These are phyloP conservation scores for Saccharomyces hybrid DNA, from an alignment of 1,139 yeast species.

Conservation along the genomic window DNA sequence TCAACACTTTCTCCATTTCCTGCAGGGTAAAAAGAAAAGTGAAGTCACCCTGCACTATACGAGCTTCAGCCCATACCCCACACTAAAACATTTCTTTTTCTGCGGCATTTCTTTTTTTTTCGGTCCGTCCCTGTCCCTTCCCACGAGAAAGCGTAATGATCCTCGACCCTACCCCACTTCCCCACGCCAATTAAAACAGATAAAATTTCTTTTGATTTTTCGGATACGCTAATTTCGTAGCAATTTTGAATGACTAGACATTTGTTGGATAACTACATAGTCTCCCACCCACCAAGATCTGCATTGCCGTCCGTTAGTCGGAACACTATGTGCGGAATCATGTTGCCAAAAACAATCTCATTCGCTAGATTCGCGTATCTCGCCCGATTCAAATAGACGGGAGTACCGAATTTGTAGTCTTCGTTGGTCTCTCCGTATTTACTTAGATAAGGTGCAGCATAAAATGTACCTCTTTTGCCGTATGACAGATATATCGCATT, in stretches of 20 bases:
- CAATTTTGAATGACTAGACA: background rate
- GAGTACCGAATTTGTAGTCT: constrained; percentile 64
- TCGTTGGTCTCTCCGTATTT: constrained; percentile 81
- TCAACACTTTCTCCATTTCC: background rate
- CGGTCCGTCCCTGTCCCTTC: background rate
- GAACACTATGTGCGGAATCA: constrained; percentile 68
- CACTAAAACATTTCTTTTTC: background rate
- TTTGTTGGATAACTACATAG: constrained; percentile 40
- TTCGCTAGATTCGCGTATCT: constrained; percentile 64
- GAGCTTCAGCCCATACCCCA: background rate
- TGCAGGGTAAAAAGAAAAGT: background rate
- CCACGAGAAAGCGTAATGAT: background rate
- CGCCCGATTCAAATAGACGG: constrained; percentile 55
- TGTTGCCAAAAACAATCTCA: constrained; percentile 72
- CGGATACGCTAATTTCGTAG: background rate
- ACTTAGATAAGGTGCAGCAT: constrained; percentile 79
- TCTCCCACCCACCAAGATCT: constrained; percentile 96
- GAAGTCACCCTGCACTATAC: background rate
- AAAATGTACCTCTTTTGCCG: constrained; percentile 67
- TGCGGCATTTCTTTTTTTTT: background rate
- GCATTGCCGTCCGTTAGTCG: constrained; percentile 68
- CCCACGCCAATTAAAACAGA: background rate
- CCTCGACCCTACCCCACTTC: background rate
- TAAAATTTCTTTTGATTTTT: background rate
- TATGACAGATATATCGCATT: constrained; percentile 57